A percentile compares a stretch with the other conserved stretches of the same genome.
These are phyloP conservation scores for Metschnikowia borealis DNA, from an alignment of 805 yeast species.

Conservation along the genomic window DNA sequence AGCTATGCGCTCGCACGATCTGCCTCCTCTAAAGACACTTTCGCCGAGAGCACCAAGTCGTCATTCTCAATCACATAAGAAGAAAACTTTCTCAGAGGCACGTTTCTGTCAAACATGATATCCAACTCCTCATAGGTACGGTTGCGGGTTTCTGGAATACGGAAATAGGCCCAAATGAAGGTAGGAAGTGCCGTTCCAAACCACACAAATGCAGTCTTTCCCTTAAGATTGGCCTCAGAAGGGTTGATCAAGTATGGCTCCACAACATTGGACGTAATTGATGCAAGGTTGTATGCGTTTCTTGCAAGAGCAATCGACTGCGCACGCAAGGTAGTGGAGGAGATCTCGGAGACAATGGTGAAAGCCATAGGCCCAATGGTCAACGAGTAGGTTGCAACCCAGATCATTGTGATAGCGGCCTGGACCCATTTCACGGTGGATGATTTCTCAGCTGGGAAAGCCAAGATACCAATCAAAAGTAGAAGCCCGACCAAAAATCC, in stretches of 20 bases:
- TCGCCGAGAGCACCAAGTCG: slow-evolving; percentile 3
- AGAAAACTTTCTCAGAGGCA: slow-evolving; percentile 6
- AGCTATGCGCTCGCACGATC: background rate
- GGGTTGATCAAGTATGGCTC: slow-evolving; percentile 12
- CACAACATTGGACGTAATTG: slow-evolving; percentile 10
- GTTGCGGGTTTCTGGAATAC: slow-evolving; percentile 9
- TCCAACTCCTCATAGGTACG: slow-evolving; percentile 13
- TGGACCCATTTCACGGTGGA: slow-evolving; percentile 22
- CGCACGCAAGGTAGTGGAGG: slow-evolving; percentile 11
- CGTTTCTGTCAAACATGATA: slow-evolving; percentile 8
- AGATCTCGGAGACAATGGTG: slow-evolving; percentile 10
- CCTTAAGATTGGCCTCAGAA: slow-evolving; percentile 12
- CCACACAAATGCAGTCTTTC: slow-evolving; percentile 11
- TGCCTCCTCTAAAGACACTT: background rate
- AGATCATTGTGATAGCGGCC: slow-evolving; percentile 18
- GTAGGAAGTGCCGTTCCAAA: slow-evolving; percentile 16
- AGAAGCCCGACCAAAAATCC: slow-evolving; percentile 2
- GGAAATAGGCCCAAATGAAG: slow-evolving; percentile 29
- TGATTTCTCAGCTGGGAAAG: slow-evolving; percentile 17
- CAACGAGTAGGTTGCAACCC: slow-evolving; percentile 11
- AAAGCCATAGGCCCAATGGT: slow-evolving; percentile 13
- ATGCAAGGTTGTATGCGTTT: slow-evolving; percentile 10
- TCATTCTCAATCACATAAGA: slow-evolving; percentile 3
- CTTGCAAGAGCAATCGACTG: slow-evolving; percentile 12
- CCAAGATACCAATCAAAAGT: slow-evolving; percentile 9